Percentiles rank a stretch among this genome's conserved stretches.
phyloP scores from a whole-genome alignment of 2,329 filamentous ascomycete species.

The Sporothrix brasiliensis region DNA sequence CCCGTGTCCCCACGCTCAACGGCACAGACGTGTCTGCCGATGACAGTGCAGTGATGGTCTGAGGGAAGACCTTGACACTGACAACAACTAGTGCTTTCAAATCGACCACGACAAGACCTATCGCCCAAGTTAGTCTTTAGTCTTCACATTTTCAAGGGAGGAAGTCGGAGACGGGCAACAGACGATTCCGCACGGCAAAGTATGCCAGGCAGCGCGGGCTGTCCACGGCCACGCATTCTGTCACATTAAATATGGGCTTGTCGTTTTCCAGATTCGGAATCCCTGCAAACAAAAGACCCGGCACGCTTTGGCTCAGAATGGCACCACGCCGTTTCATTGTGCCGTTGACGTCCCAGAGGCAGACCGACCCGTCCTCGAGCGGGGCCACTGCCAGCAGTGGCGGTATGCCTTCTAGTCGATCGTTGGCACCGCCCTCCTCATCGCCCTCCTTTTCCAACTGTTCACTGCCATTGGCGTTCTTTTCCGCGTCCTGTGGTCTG shows the following conservation, averaged over 20 bases:
- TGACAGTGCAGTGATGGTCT: slow-evolving; percentile 81
- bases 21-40: slow-evolving; percentile 66
- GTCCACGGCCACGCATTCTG: slow-evolving; percentile 83
- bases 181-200: slow-evolving; percentile 72
- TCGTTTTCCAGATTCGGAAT: slow-evolving; percentile 50
- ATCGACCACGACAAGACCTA: slow-evolving; percentile 77
- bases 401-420: slow-evolving; percentile 40
- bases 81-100: slow-evolving; percentile 71
- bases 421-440: background rate
- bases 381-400: slow-evolving; percentile 69
- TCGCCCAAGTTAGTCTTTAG: background rate
- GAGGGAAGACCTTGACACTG: slow-evolving; percentile 72
- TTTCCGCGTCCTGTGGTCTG: slow-evolving; percentile 50
- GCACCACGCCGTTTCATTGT: slow-evolving; percentile 59
- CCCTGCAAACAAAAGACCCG: slow-evolving; percentile 66
- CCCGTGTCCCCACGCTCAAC: slow-evolving; percentile 80
- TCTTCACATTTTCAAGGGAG: background rate
- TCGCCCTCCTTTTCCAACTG: background rate
- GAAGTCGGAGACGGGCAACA: background rate
- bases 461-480: slow-evolving; percentile 33
- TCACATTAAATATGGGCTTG: slow-evolving; percentile 65
- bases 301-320: slow-evolving; percentile 65
- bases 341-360: slow-evolving; percentile 76
- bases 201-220: slow-evolving; percentile 68
- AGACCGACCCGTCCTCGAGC: slow-evolving; percentile 84